phyloP scores from a whole-genome alignment of 805 yeast species.

The Cyberlindnera nakhonratchasimensis region DNA sequence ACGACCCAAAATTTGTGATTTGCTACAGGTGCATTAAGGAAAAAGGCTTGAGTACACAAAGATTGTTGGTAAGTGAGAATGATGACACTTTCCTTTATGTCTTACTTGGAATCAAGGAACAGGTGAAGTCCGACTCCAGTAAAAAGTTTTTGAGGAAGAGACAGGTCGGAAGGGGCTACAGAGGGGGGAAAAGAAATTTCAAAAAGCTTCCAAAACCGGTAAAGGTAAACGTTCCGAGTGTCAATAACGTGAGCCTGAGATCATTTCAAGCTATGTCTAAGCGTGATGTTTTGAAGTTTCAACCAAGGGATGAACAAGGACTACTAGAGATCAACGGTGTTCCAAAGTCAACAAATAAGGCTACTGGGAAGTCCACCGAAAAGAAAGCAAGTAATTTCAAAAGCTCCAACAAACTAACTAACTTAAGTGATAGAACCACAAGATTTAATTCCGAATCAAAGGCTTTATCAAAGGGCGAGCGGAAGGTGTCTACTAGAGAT shows the following conservation, averaged over 20 bases:
- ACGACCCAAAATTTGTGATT: slow-evolving; percentile 29
- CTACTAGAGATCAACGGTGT: slow-evolving; percentile 1
- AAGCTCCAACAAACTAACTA: no score
- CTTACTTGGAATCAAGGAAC: slow-evolving; percentile 46
- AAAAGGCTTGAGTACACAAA: slow-evolving; percentile 12
- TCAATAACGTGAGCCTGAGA: slow-evolving; percentile 36
- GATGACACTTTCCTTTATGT: slow-evolving; percentile 45
- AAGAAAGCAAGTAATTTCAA: slow-evolving; percentile 1
- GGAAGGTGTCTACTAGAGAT: neutral
- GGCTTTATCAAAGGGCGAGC: neutral
- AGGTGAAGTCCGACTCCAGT: slow-evolving; percentile 13
- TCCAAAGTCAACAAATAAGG: neutral
- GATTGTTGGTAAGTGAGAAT: slow-evolving; percentile 40
- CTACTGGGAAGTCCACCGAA: neutral
- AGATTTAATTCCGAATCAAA: neutral
- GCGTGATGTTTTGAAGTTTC: slow-evolving; percentile 22
- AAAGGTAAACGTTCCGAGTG: slow-evolving; percentile 38
- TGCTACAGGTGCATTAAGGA: slow-evolving; percentile 43
- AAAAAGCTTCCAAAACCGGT: slow-evolving; percentile 21
- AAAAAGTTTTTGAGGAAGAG: slow-evolving; percentile 28
- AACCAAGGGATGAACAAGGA: slow-evolving; percentile 22
- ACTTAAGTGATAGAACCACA: no score
- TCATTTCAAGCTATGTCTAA: slow-evolving; percentile 34
- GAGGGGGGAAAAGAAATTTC: slow-evolving; percentile 11
- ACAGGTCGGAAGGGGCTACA: slow-evolving; percentile 35